A percentile compares a stretch with the other conserved stretches of the same genome.
phyloP scores from a whole-genome alignment of 306 rosid species.

The Fragaria iinumae region DNA sequence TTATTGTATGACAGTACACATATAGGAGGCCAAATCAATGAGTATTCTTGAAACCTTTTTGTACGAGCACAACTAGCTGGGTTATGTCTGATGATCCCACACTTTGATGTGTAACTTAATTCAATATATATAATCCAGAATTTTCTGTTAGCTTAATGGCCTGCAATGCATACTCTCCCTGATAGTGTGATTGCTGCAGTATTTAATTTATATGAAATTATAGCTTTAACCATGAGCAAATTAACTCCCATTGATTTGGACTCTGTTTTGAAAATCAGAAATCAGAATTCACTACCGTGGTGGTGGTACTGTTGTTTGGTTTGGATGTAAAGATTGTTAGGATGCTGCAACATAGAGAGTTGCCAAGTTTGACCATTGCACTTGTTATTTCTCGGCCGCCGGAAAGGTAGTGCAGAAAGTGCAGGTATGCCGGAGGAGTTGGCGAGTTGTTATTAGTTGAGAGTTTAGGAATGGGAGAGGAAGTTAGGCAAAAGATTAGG shows the following conservation, averaged over 20 bases:
- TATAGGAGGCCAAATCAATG: background rate
- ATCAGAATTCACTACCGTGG: background rate
- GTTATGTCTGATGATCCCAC: background rate
- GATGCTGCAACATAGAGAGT: background rate
- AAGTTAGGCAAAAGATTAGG: conserved; percentile 9
- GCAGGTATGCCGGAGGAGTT: background rate
- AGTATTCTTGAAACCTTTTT: background rate
- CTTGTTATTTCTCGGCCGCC: background rate
- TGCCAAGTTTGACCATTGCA: conserved; percentile 1
- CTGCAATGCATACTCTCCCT: background rate
- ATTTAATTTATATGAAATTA: too few species aligned
- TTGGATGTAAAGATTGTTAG: background rate
- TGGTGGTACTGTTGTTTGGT: background rate
- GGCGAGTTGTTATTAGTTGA: conserved; percentile 5
- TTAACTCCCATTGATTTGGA: background rate
- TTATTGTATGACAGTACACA: background rate
- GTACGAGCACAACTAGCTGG: too few species aligned
- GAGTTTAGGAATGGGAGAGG: conserved; percentile 1
- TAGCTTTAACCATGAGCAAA: too few species aligned
- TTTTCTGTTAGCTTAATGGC: background rate
- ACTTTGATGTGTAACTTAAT: background rate
- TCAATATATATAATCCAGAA: background rate
- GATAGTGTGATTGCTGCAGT: too few species aligned
- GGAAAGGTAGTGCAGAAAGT: conserved; percentile 4
- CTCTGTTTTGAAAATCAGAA: background rate